phyloP scores from a whole-genome alignment of 441 rosid genomes.

The Raphanus hybrid region DNA sequence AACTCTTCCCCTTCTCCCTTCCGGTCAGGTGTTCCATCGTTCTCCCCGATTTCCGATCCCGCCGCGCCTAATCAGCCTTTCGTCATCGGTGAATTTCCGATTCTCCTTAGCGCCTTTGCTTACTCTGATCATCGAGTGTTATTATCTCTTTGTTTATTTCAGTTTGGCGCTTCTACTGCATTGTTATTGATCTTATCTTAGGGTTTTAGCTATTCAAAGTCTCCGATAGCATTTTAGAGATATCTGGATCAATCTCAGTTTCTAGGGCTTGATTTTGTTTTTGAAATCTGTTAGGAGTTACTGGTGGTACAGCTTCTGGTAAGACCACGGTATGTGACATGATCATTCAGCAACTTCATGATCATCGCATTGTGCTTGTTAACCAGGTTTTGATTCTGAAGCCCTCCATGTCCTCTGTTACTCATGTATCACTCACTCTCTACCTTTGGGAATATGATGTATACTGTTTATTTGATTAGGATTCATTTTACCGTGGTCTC shows the following conservation, averaged over 20 bases:
- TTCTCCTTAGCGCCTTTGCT: conserved; percentile 7
- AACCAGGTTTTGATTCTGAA: conserved; percentile 67
- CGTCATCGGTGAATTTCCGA: conserved; percentile 63
- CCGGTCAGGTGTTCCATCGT: conserved; percentile 35
- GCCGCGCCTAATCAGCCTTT: conserved; percentile 75
- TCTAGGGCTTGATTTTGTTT: neutral
- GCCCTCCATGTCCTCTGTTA: neutral
- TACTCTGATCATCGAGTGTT: too few species aligned
- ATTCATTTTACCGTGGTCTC: conserved; percentile 94
- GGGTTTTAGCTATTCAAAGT: conserved; percentile 19
- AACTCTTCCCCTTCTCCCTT: conserved; percentile 43
- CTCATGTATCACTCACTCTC: neutral
- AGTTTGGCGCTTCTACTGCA: conserved; percentile 13
- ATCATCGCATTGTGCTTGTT: conserved; percentile 94
- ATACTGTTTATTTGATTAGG: conserved; percentile 49
- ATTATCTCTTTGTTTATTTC: too few species aligned
- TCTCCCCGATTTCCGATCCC: conserved; percentile 42
- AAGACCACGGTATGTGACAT: conserved; percentile 98
- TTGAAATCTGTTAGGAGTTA: conserved; percentile 80
- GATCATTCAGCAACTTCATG: conserved; percentile 98
- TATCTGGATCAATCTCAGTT: conserved; percentile 2
- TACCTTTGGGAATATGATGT: conserved; percentile 2
- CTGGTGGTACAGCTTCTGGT: conserved; percentile 99
- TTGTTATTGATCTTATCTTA: neutral
- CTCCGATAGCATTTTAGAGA: neutral